Evolutionary conservation across 345 rosid genomes (phyloP).

Genomic region (Draba incana): DNA sequence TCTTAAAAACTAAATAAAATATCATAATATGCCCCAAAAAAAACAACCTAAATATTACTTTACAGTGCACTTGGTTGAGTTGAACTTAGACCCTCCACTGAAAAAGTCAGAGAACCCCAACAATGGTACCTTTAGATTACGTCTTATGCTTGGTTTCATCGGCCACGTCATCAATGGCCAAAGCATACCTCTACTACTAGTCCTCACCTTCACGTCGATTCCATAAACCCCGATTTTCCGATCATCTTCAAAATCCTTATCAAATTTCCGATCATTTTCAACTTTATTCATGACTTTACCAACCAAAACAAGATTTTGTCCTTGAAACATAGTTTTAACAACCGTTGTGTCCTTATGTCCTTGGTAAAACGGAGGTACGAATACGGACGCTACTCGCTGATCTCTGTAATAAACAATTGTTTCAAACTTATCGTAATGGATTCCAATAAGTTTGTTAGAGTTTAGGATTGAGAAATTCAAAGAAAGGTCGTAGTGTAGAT

Average conservation of each 20-base stretch:
- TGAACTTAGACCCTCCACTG: not conserved
- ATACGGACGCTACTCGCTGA: not conserved
- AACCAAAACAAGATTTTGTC: not conserved
- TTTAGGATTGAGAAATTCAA: not conserved
- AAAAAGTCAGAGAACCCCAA: not conserved
- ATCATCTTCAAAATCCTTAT: not conserved
- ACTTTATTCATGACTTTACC: not conserved
- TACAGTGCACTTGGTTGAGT: not conserved
- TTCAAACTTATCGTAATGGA: slow-evolving; percentile 1
- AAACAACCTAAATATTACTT: too few relatives aligned
- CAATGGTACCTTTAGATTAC: not conserved
- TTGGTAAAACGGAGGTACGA: not conserved
- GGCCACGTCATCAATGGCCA: not conserved
- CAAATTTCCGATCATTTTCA: not conserved
- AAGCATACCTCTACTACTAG: slow-evolving; percentile 1
- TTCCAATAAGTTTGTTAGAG: not conserved
- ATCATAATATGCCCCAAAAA: too few relatives aligned
- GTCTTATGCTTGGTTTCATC: not conserved
- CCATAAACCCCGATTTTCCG: not conserved
- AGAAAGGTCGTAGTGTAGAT: not conserved
- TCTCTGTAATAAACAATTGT: not conserved
- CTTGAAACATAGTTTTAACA: not conserved
- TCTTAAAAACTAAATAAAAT: too few relatives aligned
- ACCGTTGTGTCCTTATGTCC: slow-evolving; percentile 17
- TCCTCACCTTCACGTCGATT: slow-evolving; percentile 7